Conservation (phyloP, 73 alveolate genomes). For the Paramecium pentaurelia region DNA sequence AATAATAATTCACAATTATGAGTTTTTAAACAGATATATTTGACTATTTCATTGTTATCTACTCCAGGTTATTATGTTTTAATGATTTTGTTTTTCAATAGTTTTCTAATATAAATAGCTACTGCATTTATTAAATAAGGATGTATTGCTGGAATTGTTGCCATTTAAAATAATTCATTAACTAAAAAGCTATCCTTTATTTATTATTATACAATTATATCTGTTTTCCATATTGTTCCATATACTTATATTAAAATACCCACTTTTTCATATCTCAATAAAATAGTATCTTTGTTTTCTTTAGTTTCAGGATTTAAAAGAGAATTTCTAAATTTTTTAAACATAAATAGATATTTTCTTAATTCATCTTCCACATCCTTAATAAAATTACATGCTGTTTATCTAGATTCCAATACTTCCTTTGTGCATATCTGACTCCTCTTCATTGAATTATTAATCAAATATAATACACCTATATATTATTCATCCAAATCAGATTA, state of each 20-base stretch:
- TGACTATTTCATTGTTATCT: neutral
- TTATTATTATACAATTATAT: neutral
- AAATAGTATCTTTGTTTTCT: neutral
- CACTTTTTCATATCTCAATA: slow-evolving; percentile 23
- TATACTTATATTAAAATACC: neutral
- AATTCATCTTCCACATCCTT: slow-evolving; percentile 31
- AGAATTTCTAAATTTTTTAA: slow-evolving; percentile 29
- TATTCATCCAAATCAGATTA: neutral
- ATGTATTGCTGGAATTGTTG: slow-evolving; percentile 47
- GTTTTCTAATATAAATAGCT: slow-evolving; percentile 34
- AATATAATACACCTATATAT: neutral
- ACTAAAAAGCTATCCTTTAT: neutral
- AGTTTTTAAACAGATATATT: slow-evolving; percentile 40
- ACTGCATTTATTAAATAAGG: slow-evolving; percentile 49
- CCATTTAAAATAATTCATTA: neutral
- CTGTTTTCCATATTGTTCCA: neutral
- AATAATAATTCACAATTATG: slow-evolving; percentile 29
- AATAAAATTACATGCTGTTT: slow-evolving; percentile 22
- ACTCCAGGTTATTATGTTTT: neutral
- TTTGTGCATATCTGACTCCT: neutral
- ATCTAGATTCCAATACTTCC: neutral
- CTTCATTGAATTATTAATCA: neutral
- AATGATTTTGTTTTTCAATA: slow-evolving; percentile 21
- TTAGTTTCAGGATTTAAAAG: slow-evolving; percentile 20
- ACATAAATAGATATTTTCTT: slow-evolving; percentile 17